Evolutionary conservation across 441 rosid genomes (phyloP), one percentile per base, ranked within the genome.

Genomic region (Adansonia grandidieri): DNA sequence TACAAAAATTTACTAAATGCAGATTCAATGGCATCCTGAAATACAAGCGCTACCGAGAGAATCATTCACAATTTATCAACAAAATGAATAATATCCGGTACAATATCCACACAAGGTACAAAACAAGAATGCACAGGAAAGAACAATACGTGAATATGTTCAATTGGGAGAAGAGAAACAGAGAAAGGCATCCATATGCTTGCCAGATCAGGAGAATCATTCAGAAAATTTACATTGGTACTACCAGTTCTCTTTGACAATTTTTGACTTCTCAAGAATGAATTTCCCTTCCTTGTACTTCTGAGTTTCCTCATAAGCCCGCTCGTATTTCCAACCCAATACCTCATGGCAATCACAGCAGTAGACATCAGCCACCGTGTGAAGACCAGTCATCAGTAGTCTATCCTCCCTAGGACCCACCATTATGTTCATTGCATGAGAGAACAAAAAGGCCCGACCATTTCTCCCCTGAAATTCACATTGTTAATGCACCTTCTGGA

Each of bases 221-320:
- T 22, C 73, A 63, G 60, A 48, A 48, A 68, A 40, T 65, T 40
- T 77, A 78, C 78, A 20, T 40, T 47, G 22, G 47, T 56, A 81
- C 82, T 85, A 89, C 88, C 86, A 87, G 84, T 87, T 88, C 75
- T 91, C 93, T 74, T 80, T 82, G 42, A 82, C 90, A 13, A 89
- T 88, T 81, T 85, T 91, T 5, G 86, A 87, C 83, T 88, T 91
- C 87, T 91, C 95, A 48, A 91, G 89, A 19, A 91, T 87, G 89
- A 89, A 87, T 73, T 89, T 91, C 73, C 95, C 95, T 86, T 91
- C 93, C 82, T 91, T 91, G 80, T 91, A 91, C 84, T 84, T 89
- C 66, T 91, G 91, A 2, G 89, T 75, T 83, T 88, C 92, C 81
- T 89, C 91, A 70, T 87, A 91, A 14, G 91, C 95, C 74, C 93